These are phyloP conservation scores for Gossypium raimondii DNA, from an alignment of 345 rosid genomes.

Conservation along the genomic window DNA sequence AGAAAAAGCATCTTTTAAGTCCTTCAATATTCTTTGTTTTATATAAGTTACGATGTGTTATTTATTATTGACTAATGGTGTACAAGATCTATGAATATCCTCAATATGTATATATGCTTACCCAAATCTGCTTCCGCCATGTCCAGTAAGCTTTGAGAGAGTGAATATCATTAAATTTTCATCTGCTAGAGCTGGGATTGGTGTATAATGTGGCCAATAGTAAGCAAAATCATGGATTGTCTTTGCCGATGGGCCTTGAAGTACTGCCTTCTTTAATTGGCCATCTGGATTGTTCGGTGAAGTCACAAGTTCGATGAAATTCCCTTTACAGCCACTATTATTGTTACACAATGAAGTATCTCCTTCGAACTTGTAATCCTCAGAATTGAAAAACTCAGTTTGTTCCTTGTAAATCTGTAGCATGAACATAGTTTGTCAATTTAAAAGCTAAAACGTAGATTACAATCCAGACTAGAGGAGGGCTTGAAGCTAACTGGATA, in stretches of 20 bases:
- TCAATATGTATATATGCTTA: constrained; percentile 13
- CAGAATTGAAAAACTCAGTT: constrained; percentile 41
- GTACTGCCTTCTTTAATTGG: constrained; percentile 40
- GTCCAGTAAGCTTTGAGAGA: constrained; percentile 71
- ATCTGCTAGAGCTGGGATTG: constrained; percentile 46
- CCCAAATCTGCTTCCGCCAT: constrained; percentile 74
- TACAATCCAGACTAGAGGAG: not conserved
- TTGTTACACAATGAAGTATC: constrained; percentile 38
- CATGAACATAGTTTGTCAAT: not conserved
- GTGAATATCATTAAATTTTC: constrained; percentile 50
- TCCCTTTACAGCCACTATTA: constrained; percentile 16
- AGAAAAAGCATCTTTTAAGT: too few relatives aligned
- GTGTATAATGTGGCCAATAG: constrained; percentile 68
- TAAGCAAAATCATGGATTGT: constrained; percentile 56
- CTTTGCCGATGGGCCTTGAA: constrained; percentile 45
- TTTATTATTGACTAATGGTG: too few relatives aligned
- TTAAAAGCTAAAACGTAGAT: too few relatives aligned
- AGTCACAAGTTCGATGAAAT: constrained; percentile 58
- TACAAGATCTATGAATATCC: too few relatives aligned
- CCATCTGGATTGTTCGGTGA: constrained; percentile 85
- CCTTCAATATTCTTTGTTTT: too few relatives aligned
- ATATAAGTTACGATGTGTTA: too few relatives aligned
- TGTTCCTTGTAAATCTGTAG: constrained; percentile 42
- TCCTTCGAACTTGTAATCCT: constrained; percentile 41
- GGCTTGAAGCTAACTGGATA: constrained; percentile 53